phyloP scores from a whole-genome alignment of 805 yeast species.

The Wickerhamiella bombiphila region DNA sequence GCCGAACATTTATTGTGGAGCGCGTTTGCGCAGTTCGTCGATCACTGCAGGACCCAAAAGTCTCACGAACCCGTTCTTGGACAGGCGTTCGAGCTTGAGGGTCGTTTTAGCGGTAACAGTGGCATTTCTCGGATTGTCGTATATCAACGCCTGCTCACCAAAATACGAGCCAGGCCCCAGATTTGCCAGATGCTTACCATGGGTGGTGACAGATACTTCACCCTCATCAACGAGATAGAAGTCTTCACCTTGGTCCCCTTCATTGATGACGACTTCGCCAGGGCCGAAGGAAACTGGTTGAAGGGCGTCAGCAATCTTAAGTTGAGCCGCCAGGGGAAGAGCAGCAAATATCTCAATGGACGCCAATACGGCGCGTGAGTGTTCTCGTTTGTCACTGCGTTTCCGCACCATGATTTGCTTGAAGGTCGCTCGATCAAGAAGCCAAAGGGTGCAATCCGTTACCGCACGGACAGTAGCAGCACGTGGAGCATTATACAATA shows the following conservation, averaged over 20 bases:
- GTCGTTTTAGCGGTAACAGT: conserved; percentile 64
- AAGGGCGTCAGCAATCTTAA: conserved; percentile 88
- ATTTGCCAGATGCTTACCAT: conserved; percentile 38
- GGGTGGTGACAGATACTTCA: conserved; percentile 56
- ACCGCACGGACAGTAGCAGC: conserved; percentile 83
- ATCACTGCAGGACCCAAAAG: conserved; percentile 80
- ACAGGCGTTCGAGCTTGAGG: conserved; percentile 82
- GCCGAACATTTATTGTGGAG: conserved; percentile 45
- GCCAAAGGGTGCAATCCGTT: conserved; percentile 70
- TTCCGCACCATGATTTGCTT: conserved; percentile 82
- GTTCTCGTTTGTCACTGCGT: conserved; percentile 74
- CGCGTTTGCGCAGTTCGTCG: conserved; percentile 70
- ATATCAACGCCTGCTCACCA: conserved; percentile 88
- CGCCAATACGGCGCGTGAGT: conserved; percentile 79
- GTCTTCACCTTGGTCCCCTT: conserved; percentile 75
- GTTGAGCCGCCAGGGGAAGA: conserved; percentile 66
- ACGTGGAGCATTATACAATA: conserved; percentile 95
- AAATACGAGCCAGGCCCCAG: conserved; percentile 79
- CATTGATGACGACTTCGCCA: conserved; percentile 62
- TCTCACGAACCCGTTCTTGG: conserved; percentile 85
- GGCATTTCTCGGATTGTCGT: conserved; percentile 89
- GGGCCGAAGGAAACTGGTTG: conserved; percentile 56
- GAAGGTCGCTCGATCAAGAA: conserved; percentile 84
- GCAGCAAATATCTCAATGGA: conserved; percentile 69
- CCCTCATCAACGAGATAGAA: conserved; percentile 72